Evolutionary conservation across 441 rosid genomes (phyloP).

Genomic region (Biscutella laevigata): DNA sequence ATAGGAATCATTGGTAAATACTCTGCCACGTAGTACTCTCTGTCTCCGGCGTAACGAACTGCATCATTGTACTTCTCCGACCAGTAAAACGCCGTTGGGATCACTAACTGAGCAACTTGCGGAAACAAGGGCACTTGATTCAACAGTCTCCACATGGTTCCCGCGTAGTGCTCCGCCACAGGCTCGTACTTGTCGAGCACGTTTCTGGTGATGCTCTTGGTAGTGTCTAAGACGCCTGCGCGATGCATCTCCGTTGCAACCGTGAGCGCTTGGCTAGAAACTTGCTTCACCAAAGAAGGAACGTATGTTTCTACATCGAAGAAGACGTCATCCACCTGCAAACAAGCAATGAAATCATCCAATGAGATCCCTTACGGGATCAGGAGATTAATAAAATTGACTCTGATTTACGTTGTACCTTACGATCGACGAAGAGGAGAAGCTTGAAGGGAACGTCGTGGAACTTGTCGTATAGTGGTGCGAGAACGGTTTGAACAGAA

Average conservation of each 20-base stretch:
- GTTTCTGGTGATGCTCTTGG: slow-evolving; percentile 27
- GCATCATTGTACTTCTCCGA: slow-evolving; percentile 45
- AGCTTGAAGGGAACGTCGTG: slow-evolving; percentile 38
- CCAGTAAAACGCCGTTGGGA: slow-evolving; percentile 45
- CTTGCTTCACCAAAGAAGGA: slow-evolving; percentile 45
- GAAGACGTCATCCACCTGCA: slow-evolving; percentile 42
- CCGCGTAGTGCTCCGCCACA: slow-evolving; percentile 38
- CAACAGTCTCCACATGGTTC: slow-evolving; percentile 34
- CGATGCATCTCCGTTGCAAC: slow-evolving; percentile 45
- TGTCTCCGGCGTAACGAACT: slow-evolving; percentile 30
- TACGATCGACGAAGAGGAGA: slow-evolving; percentile 46
- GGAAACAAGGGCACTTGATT: slow-evolving; percentile 38
- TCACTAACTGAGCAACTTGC: slow-evolving; percentile 33
- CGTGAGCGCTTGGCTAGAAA: slow-evolving; percentile 38
- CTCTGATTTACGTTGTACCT: slow-evolving; percentile 31
- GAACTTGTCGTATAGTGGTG: slow-evolving; percentile 43
- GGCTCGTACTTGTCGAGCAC: slow-evolving; percentile 36
- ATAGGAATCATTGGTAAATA: slow-evolving; percentile 45
- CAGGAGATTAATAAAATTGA: no score
- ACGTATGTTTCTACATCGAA: slow-evolving; percentile 36
- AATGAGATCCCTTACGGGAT: no score
- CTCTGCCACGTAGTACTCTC: slow-evolving; percentile 29
- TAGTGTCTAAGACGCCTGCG: slow-evolving; percentile 34
- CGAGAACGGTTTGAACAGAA: slow-evolving; percentile 35
- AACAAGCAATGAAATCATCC: background rate